Conservation (phyloP, 257 asterid species). For the Osmanthus fragrans region DNA sequence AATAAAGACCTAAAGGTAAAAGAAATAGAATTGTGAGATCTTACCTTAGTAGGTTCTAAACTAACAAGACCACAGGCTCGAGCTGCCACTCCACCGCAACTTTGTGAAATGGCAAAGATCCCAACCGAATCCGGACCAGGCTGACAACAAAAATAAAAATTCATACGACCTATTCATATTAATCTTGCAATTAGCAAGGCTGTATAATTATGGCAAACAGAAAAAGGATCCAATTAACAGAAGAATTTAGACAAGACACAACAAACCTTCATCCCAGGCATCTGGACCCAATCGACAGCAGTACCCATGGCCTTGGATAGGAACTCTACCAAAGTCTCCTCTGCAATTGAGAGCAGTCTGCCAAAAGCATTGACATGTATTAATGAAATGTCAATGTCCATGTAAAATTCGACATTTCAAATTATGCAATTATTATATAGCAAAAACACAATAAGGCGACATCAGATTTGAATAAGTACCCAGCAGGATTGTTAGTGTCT, state of each 20-base stretch:
- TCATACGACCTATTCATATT: neutral
- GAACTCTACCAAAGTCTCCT: conserved; percentile 99
- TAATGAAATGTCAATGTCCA: neutral
- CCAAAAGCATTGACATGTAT: neutral
- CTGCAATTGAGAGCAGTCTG: conserved; percentile 97
- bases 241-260: conserved; percentile 2
- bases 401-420: neutral
- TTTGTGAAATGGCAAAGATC: conserved; percentile 95
- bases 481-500: conserved; percentile 97
- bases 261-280: conserved; percentile 99
- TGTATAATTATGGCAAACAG: neutral
- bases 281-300: conserved; percentile 99
- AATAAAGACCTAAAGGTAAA: neutral
- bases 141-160: conserved; percentile 40
- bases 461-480: conserved; percentile 42
- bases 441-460: neutral
- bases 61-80: conserved; percentile 99
- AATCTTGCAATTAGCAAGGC: neutral
- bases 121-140: conserved; percentile 99
- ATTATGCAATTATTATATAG: neutral
- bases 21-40: neutral
- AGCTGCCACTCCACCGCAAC: conserved; percentile 97
- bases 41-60: conserved; percentile 92
- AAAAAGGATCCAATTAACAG: neutral
- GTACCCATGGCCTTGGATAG: conserved; percentile 99